Evolutionary conservation across 1,139 yeast species (phyloP).

Genomic region (Diutina rugosa): DNA sequence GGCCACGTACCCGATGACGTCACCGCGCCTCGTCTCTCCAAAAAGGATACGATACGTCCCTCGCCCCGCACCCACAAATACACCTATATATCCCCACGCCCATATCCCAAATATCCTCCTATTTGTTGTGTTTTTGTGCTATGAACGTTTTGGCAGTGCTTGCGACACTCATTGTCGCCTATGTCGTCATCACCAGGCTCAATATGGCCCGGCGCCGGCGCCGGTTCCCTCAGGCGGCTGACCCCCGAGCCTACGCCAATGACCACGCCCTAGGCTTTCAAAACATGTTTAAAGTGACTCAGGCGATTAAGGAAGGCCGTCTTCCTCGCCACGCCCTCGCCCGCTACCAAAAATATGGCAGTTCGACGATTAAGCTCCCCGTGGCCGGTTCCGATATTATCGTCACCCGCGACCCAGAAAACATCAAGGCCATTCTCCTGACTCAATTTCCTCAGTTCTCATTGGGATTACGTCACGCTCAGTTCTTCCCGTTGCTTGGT

Average conservation of each 20-base stretch:
- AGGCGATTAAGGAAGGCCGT: background rate
- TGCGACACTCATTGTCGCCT: background rate
- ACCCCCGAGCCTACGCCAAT: background rate
- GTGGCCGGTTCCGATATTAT: conserved; percentile 12
- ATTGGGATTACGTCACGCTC: conserved; percentile 35
- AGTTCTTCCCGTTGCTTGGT: conserved; percentile 33
- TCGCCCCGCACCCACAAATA: too few species aligned
- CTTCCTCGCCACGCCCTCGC: background rate
- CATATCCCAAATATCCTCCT: too few species aligned
- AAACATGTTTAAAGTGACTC: background rate
- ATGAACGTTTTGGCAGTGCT: background rate
- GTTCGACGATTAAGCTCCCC: background rate
- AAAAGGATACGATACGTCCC: too few species aligned
- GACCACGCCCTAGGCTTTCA: background rate
- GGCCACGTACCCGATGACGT: too few species aligned
- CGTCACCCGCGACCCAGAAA: conserved; percentile 23
- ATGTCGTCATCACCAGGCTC: background rate
- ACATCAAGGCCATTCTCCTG: conserved; percentile 17
- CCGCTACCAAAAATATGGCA: background rate
- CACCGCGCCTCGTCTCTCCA: too few species aligned
- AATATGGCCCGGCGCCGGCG: background rate
- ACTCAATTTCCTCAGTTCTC: conserved; percentile 19
- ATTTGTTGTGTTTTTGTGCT: too few species aligned
- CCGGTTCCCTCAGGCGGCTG: background rate
- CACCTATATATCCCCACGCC: too few species aligned